These are phyloP conservation scores for Erysimum cheiri DNA, from an alignment of 441 rosid genomes.

Conservation along the genomic window DNA sequence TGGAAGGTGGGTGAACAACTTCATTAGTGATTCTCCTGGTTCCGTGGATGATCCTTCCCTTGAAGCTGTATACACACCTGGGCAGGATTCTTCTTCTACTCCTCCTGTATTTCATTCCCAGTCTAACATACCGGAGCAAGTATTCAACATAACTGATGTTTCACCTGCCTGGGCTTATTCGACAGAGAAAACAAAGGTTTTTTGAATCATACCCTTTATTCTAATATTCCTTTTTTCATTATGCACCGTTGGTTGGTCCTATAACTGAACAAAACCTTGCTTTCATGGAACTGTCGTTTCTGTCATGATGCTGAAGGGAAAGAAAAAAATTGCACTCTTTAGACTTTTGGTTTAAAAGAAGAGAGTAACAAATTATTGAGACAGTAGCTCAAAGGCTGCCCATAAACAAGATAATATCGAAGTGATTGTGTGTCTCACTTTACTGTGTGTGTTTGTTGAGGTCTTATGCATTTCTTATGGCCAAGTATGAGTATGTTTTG, in stretches of 20 bases:
- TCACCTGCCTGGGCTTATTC: slow-evolving; percentile 90
- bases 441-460: slow-evolving; percentile 2
- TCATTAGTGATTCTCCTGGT: slow-evolving; percentile 64
- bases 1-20: slow-evolving; percentile 79
- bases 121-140: slow-evolving; percentile 55
- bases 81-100: slow-evolving; percentile 52
- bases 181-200: slow-evolving; percentile 87
- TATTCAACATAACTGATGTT: slow-evolving; percentile 80
- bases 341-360: slow-evolving; percentile 9
- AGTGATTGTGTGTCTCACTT: neutral
- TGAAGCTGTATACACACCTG: slow-evolving; percentile 59
- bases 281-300: neutral
- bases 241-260: slow-evolving; percentile 25
- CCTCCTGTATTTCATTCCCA: slow-evolving; percentile 45
- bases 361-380: slow-evolving; percentile 13
- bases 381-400: slow-evolving; percentile 8
- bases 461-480: slow-evolving; percentile 7
- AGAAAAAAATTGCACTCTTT: neutral
- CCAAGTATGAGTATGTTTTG: slow-evolving; percentile 17
- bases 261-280: slow-evolving; percentile 17
- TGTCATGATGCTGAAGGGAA: slow-evolving; percentile 18
- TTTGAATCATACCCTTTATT: neutral
- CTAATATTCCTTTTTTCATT: neutral
- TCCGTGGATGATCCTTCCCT: slow-evolving; percentile 57
- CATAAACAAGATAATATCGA: neutral